Evolutionary conservation across 2,329 filamentous ascomycete species (phyloP).

Genomic region (Aspergillus hortae): DNA sequence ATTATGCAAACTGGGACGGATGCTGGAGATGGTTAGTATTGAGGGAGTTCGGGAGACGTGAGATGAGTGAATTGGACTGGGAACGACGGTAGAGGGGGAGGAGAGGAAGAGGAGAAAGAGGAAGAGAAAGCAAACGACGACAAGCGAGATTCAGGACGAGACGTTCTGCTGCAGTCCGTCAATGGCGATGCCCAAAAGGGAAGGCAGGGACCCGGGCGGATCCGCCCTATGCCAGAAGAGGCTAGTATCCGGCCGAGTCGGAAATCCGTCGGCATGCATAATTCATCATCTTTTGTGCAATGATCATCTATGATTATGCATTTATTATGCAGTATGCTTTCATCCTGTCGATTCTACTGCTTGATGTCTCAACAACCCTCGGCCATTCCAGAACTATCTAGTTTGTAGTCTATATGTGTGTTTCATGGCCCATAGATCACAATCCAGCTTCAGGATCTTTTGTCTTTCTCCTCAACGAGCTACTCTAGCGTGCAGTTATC

Average conservation of each 20-base stretch:
- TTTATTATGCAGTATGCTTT: too few relatives aligned
- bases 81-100: not conserved
- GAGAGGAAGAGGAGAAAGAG: not conserved
- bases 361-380: too few relatives aligned
- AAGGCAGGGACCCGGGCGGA: slow-evolving; percentile 5
- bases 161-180: not conserved
- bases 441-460: not conserved
- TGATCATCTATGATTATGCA: too few relatives aligned
- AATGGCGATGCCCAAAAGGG: slow-evolving; percentile 4
- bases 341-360: too few relatives aligned
- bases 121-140: not conserved
- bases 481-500: not conserved
- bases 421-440: too few relatives aligned
- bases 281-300: not conserved
- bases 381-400: not conserved
- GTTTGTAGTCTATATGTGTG: not conserved
- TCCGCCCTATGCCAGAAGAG: not conserved
- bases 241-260: slow-evolving; percentile 13
- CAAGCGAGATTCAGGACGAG: not conserved
- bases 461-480: not conserved
- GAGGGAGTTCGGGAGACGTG: not conserved
- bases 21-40: too few relatives aligned
- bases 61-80: not conserved
- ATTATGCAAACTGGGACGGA: too few relatives aligned
- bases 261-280: slow-evolving; percentile 3